Conservation (phyloP, 441 rosid genomes). For the Aquilaria agallochum region DNA sequence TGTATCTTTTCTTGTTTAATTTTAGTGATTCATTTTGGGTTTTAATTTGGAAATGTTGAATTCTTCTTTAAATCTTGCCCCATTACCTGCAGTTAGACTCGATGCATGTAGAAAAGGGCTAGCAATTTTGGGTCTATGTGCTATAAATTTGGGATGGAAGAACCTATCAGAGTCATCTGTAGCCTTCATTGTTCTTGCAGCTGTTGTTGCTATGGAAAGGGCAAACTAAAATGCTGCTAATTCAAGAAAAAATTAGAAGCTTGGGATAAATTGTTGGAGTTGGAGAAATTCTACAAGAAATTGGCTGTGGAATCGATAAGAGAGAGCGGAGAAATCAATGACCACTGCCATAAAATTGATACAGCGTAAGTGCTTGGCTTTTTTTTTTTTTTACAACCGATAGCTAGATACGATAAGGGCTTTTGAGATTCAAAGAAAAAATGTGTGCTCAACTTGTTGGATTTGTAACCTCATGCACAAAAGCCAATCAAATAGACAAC, state of each 20-base stretch:
- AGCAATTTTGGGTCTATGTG: constrained; percentile 17
- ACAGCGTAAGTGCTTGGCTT: too few species aligned
- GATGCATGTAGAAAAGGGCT: constrained; percentile 31
- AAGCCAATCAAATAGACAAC: too few species aligned
- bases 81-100: constrained; percentile 28
- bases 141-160: constrained; percentile 23
- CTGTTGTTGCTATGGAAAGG: constrained; percentile 50
- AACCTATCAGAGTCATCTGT: constrained; percentile 21
- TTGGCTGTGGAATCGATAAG: constrained; percentile 34
- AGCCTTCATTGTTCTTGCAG: constrained; percentile 35
- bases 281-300: constrained; percentile 15
- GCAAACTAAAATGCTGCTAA: constrained; percentile 43
- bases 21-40: too few species aligned
- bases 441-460: too few species aligned
- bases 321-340: constrained; percentile 42
- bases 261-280: too few species aligned
- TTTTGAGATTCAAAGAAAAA: too few species aligned
- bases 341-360: constrained; percentile 15
- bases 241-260: constrained; percentile 18
- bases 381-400: too few species aligned
- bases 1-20: too few species aligned
- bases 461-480: too few species aligned
- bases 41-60: too few species aligned
- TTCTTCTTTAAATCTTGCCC: constrained; percentile 52
- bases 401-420: too few species aligned